Conservation (phyloP, 192 early-diverging fungal genomes). For the Haplosporangium gracile region DNA sequence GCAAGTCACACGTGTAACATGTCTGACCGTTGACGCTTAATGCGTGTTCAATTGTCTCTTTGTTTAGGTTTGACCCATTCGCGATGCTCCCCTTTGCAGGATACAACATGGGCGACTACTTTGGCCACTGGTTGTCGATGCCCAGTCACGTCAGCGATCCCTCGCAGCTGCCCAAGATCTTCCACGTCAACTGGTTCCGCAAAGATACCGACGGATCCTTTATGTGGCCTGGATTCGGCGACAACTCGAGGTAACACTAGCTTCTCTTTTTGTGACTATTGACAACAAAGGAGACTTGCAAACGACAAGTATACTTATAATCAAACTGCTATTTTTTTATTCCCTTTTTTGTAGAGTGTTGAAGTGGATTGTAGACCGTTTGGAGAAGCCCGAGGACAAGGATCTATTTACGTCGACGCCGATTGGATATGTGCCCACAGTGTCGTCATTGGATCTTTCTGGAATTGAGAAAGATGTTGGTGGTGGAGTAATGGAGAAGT, state of each 20-base stretch:
- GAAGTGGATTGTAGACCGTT: conserved; percentile 52
- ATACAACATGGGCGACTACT: conserved; percentile 57
- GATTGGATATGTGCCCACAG: conserved; percentile 47
- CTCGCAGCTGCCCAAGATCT: conserved; percentile 44
- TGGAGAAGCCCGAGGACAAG: conserved; percentile 42
- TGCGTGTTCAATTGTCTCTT: background rate
- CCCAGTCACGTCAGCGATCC: conserved; percentile 42
- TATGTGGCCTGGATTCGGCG: conserved; percentile 54
- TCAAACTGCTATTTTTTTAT: background rate
- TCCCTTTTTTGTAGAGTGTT: conserved; percentile 27
- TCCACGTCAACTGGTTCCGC: conserved; percentile 57
- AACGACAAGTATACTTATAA: too few species aligned
- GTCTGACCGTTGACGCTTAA: background rate
- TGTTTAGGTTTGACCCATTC: conserved; percentile 47
- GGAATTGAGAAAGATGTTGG: conserved; percentile 49
- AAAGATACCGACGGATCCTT: conserved; percentile 39
- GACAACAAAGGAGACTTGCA: too few species aligned
- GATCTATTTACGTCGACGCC: conserved; percentile 37
- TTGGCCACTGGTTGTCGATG: conserved; percentile 54
- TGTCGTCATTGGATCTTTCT: conserved; percentile 33
- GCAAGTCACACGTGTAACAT: background rate
- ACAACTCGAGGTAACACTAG: conserved; percentile 38
- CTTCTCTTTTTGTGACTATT: background rate
- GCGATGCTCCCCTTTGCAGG: conserved; percentile 55
- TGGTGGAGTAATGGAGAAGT: conserved; percentile 42